Conservation (phyloP, 768 basidiomycete species). For the Hysterangium stoloniferum region DNA sequence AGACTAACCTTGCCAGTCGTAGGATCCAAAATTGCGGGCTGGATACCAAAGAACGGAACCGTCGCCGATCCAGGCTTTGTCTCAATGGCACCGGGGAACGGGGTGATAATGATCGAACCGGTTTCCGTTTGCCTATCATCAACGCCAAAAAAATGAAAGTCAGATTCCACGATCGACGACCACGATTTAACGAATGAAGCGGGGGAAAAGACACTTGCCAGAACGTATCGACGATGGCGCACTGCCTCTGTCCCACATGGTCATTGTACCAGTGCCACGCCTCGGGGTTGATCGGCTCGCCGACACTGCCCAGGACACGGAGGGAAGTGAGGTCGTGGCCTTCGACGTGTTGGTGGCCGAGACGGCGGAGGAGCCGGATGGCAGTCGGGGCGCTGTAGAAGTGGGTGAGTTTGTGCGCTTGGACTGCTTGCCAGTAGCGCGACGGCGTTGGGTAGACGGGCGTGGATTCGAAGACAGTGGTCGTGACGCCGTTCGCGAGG, state of each 20-base stretch:
- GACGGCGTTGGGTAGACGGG: conserved; percentile 95
- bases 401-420: conserved; percentile 88
- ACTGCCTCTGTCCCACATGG: conserved; percentile 79
- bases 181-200: too few species aligned
- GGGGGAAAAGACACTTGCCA: conserved; percentile 37
- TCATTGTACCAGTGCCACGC: conserved; percentile 99
- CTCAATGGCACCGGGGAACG: conserved; percentile 91
- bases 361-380: conserved; percentile 82
- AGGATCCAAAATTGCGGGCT: conserved; percentile 82
- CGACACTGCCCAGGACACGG: conserved; percentile 86
- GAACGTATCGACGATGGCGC: conserved; percentile 91
- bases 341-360: conserved; percentile 82
- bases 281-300: conserved; percentile 98
- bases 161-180: conserved; percentile 14
- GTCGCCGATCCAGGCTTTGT: conserved; percentile 97
- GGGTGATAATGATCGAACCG: conserved; percentile 90
- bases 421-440: conserved; percentile 95
- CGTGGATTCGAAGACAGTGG: conserved; percentile 91
- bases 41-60: conserved; percentile 95
- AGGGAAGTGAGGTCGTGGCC: conserved; percentile 73
- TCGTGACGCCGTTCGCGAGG: conserved; percentile 75
- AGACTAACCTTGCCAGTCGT: conserved; percentile 50
- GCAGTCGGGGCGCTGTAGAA: conserved; percentile 94
- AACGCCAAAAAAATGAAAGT: conserved; percentile 12
- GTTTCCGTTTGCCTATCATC: conserved; percentile 90